These are phyloP conservation scores for Syncephalastrum racemosum DNA, from an alignment of 371 early-diverging fungal species.

Conservation along the genomic window DNA sequence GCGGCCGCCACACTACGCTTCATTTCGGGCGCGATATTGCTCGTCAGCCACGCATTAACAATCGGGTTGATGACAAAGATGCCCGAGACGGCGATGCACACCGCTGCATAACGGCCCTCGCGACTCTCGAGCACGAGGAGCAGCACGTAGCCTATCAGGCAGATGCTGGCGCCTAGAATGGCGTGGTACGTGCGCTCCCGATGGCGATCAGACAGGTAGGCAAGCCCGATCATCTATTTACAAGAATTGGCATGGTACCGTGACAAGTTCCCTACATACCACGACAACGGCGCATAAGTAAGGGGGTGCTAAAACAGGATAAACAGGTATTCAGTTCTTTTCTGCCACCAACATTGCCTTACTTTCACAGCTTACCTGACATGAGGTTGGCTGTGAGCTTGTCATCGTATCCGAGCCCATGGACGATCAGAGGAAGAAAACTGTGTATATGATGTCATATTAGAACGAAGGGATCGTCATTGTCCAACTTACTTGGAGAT, in stretches of 20 bases:
- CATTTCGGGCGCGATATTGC: constrained; percentile 48
- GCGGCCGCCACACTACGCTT: constrained; percentile 50
- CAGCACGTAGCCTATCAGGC: constrained; percentile 38
- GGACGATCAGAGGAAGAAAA: constrained; percentile 43
- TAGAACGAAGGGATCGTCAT: background rate
- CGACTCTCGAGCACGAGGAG: constrained; percentile 19
- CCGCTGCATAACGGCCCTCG: constrained; percentile 26
- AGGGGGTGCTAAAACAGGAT: constrained; percentile 37
- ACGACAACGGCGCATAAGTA: constrained; percentile 43
- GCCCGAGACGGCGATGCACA: constrained; percentile 45
- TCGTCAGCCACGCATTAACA: constrained; percentile 51
- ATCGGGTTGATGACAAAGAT: constrained; percentile 48
- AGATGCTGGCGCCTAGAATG: constrained; percentile 32
- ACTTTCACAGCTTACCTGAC: constrained; percentile 30
- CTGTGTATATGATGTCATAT: constrained; percentile 11
- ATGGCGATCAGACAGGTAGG: constrained; percentile 38
- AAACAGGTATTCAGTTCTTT: background rate
- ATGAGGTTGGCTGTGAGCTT: constrained; percentile 47
- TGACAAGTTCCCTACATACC: constrained; percentile 16
- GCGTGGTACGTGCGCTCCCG: constrained; percentile 47
- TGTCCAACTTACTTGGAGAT: constrained; percentile 40
- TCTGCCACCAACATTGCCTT: background rate
- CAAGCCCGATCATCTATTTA: constrained; percentile 40
- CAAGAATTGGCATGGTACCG: background rate
- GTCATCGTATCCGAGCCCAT: constrained; percentile 44